Evolutionary conservation across 495 filamentous ascomycete genomes (phyloP).

Genomic region (Achaetomiella virescens): DNA sequence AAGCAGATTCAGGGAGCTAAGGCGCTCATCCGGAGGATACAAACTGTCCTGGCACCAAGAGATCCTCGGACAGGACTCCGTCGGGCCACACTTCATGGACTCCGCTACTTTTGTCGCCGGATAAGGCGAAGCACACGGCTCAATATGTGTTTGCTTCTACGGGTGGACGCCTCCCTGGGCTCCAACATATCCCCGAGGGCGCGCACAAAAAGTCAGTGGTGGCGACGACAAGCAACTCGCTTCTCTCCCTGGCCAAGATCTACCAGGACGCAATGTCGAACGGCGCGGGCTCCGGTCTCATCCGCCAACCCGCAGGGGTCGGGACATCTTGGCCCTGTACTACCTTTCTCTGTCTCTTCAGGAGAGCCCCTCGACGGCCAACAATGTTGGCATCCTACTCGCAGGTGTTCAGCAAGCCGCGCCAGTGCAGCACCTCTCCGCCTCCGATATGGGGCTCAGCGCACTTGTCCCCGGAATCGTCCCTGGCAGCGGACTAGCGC

Average conservation of each 20-base stretch:
- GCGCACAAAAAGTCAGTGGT: constrained; percentile 73
- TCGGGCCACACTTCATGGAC: constrained; percentile 16
- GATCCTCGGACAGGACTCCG: constrained; percentile 27
- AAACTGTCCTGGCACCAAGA: constrained; percentile 56
- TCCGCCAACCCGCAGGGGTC: constrained; percentile 63
- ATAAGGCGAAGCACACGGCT: constrained; percentile 76
- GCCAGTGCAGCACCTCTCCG: constrained; percentile 32
- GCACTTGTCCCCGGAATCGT: constrained; percentile 69
- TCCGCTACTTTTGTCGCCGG: constrained; percentile 73
- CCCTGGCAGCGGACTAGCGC: constrained; percentile 77
- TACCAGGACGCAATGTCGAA: constrained; percentile 98
- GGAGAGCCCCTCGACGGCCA: constrained; percentile 94
- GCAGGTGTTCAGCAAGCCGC: constrained; percentile 83
- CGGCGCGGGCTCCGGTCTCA: constrained; percentile 51
- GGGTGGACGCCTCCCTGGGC: constrained; percentile 72
- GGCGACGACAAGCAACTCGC: constrained; percentile 90
- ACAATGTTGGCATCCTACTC: constrained; percentile 95
- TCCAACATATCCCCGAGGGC: constrained; percentile 67
- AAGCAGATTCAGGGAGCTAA: constrained; percentile 64
- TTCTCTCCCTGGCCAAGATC: constrained; percentile 94
- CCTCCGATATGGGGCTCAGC: constrained; percentile 25
- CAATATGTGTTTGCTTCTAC: constrained; percentile 72
- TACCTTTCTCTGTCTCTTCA: constrained; percentile 93
- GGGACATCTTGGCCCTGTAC: constrained; percentile 94
- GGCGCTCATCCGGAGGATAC: constrained; percentile 74